phyloP scores from a whole-genome alignment of 768 basidiomycete species.

The Mycena vitilis region DNA sequence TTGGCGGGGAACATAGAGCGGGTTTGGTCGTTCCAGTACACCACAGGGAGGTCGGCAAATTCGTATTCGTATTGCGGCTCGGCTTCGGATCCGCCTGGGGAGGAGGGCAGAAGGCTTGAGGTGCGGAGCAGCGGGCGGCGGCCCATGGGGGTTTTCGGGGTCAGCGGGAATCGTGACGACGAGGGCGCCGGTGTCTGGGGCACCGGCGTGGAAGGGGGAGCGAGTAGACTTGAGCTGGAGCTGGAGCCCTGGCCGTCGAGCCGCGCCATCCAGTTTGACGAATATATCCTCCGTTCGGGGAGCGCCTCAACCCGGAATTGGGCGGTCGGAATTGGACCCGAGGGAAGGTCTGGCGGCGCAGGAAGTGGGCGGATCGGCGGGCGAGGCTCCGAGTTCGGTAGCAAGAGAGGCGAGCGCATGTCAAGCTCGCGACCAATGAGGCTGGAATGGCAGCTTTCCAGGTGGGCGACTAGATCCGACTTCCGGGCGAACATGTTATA shows the following conservation, averaged over 20 bases:
- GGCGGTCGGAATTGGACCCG: not conserved
- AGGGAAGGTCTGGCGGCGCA: constrained; percentile 25
- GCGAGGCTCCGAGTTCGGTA: constrained; percentile 26
- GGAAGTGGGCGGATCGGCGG: constrained; percentile 20
- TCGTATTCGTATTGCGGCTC: constrained; percentile 15
- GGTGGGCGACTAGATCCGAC: constrained; percentile 29
- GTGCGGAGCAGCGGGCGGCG: constrained; percentile 19
- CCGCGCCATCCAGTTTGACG: constrained; percentile 6
- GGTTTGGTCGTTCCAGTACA: not conserved
- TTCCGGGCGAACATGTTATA: constrained; percentile 23
- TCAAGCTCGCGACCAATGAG: constrained; percentile 22
- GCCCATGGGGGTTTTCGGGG: constrained; percentile 4
- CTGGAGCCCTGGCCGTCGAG: not conserved
- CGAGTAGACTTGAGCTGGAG: not conserved
- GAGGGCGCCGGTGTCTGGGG: constrained; percentile 3
- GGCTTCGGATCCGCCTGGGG: constrained; percentile 2
- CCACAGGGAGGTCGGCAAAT: constrained; percentile 14
- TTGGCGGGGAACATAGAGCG: not conserved
- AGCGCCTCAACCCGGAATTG: constrained; percentile 5
- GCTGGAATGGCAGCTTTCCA: constrained; percentile 6
- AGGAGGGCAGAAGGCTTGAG: not conserved
- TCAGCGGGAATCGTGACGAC: not conserved
- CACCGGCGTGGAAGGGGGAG: not conserved
- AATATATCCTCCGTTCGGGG: not conserved
- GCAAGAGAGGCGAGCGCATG: constrained; percentile 6